These are phyloP conservation scores for Trametopsis cervina DNA, from an alignment of 768 basidiomycete genomes.

Conservation along the genomic window DNA sequence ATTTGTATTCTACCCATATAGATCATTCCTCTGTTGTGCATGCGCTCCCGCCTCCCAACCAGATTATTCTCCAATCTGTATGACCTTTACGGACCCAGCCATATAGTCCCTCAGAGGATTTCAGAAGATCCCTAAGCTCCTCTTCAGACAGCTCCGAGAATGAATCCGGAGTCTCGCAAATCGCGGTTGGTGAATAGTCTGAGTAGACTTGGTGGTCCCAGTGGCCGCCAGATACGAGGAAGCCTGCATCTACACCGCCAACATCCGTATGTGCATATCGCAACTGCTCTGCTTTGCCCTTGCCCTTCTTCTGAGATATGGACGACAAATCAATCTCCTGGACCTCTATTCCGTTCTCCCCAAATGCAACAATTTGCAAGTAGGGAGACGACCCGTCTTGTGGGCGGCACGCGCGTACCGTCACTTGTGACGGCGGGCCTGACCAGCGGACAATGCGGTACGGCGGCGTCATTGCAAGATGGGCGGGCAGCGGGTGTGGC, in stretches of 20 bases:
- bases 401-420: constrained; percentile 41
- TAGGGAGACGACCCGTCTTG: constrained; percentile 30
- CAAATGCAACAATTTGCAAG: constrained; percentile 65
- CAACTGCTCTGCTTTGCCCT: constrained; percentile 46
- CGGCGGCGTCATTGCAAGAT: constrained; percentile 39
- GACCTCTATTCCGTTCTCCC: constrained; percentile 67
- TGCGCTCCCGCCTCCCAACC: constrained; percentile 58
- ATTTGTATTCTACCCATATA: constrained; percentile 1
- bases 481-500: constrained; percentile 58
- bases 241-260: constrained; percentile 60
- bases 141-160: constrained; percentile 47
- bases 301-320: constrained; percentile 29
- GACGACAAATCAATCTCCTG: constrained; percentile 57
- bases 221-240: constrained; percentile 43
- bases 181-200: neutral
- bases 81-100: constrained; percentile 70
- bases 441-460: constrained; percentile 54
- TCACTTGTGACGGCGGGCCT: constrained; percentile 45
- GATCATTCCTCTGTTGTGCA: constrained; percentile 21
- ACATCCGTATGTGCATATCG: constrained; percentile 53
- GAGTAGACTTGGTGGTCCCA: constrained; percentile 35
- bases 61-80: constrained; percentile 77
- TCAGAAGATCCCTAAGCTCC: constrained; percentile 37
- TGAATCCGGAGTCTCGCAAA: constrained; percentile 33
- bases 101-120: constrained; percentile 61